Evolutionary conservation across 2,329 filamentous ascomycete species (phyloP), one percentile per base, ranked within the genome.

Genomic region (Acephala macrosclerotiorum): DNA sequence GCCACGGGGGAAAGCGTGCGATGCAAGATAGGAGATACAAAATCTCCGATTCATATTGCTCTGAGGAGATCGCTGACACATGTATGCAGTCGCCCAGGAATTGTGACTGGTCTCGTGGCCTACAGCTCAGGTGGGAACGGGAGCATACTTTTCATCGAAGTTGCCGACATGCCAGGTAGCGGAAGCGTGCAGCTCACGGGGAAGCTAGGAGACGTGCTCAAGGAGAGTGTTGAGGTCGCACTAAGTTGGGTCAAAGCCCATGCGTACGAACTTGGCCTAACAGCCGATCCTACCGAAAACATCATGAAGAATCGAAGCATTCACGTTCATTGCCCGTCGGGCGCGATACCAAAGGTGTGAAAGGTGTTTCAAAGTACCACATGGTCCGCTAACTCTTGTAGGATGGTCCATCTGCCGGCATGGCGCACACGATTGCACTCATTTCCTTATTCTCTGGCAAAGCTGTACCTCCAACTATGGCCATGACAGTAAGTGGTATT

Each of bases 241-340:
- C 85, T 98, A 38, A 95, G 91, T 18, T 99, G 96, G 96, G 96
- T 99, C 60, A 97, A 97, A 79, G 92, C 93, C 3, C 95, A 99
- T 77, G 94, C 95, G 2, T 97, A 91, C 75, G 93, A 97, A 75
- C 85, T 99, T 14, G 94, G 94, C 11, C 83, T 99, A 47, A 94
- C 93, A 3, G 84, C 89, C 64, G 89, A 94, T 68, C 91, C 91
- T 9, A 88, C 88, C 62, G 91, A 95, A 71, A 95, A 99, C 77
- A 94, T 99, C 75, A 97, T 98, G 94, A 95, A 96, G 82, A 91
- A 91, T 74, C 90, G 96, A 68, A 94, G 91, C 78, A 91, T 99
- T 67, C 96, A 99, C 76, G 94, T 99, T 9, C 96, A 99, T 79
- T 99, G 96, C 74, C 96, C 96, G 0, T 93, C 91, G 0, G 96